Evolutionary conservation across 352 stramenopile species (phyloP), one percentile per base, ranked within the genome.

Genomic region (Albugo candida): DNA sequence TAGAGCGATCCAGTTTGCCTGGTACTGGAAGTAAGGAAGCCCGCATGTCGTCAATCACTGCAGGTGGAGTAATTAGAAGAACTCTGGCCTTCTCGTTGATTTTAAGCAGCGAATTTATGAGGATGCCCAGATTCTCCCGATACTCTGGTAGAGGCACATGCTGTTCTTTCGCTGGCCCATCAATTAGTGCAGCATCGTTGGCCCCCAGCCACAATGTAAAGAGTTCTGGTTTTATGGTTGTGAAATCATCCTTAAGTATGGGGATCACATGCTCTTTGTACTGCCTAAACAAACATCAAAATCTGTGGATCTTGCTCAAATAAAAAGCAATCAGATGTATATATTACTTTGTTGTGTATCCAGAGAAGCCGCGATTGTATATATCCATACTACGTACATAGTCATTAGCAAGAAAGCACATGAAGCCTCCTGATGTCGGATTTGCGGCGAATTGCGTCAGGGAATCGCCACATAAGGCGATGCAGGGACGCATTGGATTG

Each of bases 191-290:
- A 1, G 71, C 66, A 45, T 83, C 71, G 54, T 83, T 83, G 18
- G 71, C 61, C 14, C 71, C 71, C 5, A 80, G 54, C 60, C 63
- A 81, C 11, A 82, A 35, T 18, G 62, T 76, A 18, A 81, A 56
- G 11, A 83, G 31, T 3, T 53, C 51, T 11, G 63, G 60, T 40
- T 42, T 20, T 63, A 52, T 59, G 11, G 38, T 42, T 18, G 49
- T 27, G 17, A 75, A 48, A 37, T 82, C 67, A 0, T 53, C 41
- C 13, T 54, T 53, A n/a, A 75, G 36, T n/a, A 63, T 38, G 3
- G 69, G 67, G 8, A 81, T 44, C 12, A 58, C 63, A 16, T 55
- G 59, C 36, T 69, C 37, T 2, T 71, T 41, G 34, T 63, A 65
- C 59, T 56, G 70, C 31, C 65, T 72, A 38, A 21, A 47, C 8